phyloP scores from a whole-genome alignment of 2,329 filamentous ascomycete genomes.

The Penicillium sp. region DNA sequence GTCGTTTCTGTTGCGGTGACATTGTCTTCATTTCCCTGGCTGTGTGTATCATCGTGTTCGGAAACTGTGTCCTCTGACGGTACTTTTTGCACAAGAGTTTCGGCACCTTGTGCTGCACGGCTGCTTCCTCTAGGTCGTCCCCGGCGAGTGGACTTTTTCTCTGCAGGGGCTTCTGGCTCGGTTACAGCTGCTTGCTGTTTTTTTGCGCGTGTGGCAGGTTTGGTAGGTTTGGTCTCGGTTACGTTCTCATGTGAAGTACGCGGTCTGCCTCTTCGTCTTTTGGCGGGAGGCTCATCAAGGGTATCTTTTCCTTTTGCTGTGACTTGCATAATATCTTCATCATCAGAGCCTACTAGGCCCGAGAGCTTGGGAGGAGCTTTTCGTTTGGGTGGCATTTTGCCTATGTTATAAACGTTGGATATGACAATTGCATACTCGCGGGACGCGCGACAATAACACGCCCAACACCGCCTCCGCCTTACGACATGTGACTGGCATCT shows the following conservation, averaged over 20 bases:
- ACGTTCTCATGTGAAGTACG: constrained; percentile 48
- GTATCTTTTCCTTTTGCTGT: constrained; percentile 29
- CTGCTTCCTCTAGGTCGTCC: constrained; percentile 36
- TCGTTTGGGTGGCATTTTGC: constrained; percentile 39
- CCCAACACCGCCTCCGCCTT: constrained; percentile 14
- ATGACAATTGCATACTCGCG: not conserved
- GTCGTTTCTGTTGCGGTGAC: constrained; percentile 27
- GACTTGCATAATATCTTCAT: constrained; percentile 41
- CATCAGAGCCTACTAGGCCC: constrained; percentile 49
- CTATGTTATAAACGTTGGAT: not conserved
- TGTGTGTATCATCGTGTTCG: constrained; percentile 28
- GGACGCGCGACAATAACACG: constrained; percentile 21
- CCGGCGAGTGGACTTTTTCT: constrained; percentile 22
- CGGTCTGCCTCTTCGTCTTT: constrained; percentile 40
- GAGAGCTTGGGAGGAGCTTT: constrained; percentile 47
- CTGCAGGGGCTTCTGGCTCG: constrained; percentile 12
- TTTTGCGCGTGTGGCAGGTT: constrained; percentile 27
- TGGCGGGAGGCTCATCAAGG: constrained; percentile 37
- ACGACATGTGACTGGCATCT: constrained; percentile 20
- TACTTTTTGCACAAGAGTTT: constrained; percentile 37
- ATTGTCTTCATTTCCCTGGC: constrained; percentile 21
- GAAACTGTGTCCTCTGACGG: constrained; percentile 42
- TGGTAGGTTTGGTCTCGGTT: constrained; percentile 36
- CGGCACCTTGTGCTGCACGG: constrained; percentile 25
- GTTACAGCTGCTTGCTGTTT: constrained; percentile 20